These are phyloP conservation scores for Croton setiger DNA, from an alignment of 441 rosid genomes.

Conservation along the genomic window DNA sequence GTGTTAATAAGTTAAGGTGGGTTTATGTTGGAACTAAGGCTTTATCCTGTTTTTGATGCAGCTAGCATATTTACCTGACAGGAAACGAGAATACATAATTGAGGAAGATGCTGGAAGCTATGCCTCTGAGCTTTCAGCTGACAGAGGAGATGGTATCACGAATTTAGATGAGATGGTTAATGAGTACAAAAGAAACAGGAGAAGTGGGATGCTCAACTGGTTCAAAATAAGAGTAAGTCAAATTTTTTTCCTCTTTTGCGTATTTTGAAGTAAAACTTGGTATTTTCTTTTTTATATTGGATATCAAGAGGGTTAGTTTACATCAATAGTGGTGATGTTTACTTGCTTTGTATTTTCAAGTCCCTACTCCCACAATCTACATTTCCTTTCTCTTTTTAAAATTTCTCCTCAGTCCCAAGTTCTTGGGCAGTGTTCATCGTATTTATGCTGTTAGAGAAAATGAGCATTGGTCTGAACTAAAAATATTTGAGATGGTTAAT, in stretches of 20 bases:
- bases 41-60: slow-evolving; percentile 38
- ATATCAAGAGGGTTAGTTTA: background rate
- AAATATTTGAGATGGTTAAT: background rate
- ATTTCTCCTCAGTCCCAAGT: background rate
- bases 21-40: slow-evolving; percentile 25
- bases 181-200: slow-evolving; percentile 60
- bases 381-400: background rate
- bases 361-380: slow-evolving; percentile 8
- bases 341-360: slow-evolving; percentile 5
- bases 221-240: slow-evolving; percentile 68
- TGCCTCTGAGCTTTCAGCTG: slow-evolving; percentile 55
- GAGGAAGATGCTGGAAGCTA: slow-evolving; percentile 68
- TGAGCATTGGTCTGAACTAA: background rate
- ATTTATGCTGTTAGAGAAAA: background rate
- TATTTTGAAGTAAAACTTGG: slow-evolving; percentile 10
- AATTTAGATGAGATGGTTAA: slow-evolving; percentile 68
- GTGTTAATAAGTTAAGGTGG: slow-evolving; percentile 12
- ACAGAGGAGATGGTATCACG: slow-evolving; percentile 52
- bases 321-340: background rate
- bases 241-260: slow-evolving; percentile 15
- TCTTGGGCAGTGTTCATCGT: background rate
- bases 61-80: slow-evolving; percentile 95
- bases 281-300: slow-evolving; percentile 1
- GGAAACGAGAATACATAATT: slow-evolving; percentile 53
- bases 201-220: slow-evolving; percentile 94